A percentile compares a stretch with the other conserved stretches of the same genome.
phyloP scores from a whole-genome alignment of 306 rosid species.

The Lagenaria siceraria region DNA sequence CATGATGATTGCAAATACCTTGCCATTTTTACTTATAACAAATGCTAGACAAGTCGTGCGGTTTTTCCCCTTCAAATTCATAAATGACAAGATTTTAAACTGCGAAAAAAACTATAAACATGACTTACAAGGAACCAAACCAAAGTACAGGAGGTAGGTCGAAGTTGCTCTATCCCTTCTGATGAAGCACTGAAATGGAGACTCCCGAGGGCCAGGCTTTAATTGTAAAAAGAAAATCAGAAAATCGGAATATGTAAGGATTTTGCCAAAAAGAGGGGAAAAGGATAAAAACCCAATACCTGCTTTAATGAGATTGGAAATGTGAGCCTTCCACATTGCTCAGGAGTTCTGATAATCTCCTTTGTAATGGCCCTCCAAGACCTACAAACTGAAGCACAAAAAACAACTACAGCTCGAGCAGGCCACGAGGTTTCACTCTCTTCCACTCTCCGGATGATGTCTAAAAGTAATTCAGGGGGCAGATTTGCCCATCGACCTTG shows the following conservation, averaged over 20 bases:
- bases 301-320: slow-evolving; percentile 92
- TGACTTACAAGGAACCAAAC: slow-evolving; percentile 72
- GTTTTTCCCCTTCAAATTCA: neutral
- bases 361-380: slow-evolving; percentile 59
- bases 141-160: slow-evolving; percentile 48
- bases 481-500: slow-evolving; percentile 66
- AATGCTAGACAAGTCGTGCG: neutral
- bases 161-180: slow-evolving; percentile 70
- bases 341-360: slow-evolving; percentile 73
- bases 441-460: slow-evolving; percentile 69
- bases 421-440: slow-evolving; percentile 77
- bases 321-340: slow-evolving; percentile 71
- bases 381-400: slow-evolving; percentile 76
- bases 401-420: slow-evolving; percentile 43
- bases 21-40: neutral
- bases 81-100: neutral
- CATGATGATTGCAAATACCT: neutral
- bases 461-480: slow-evolving; percentile 67
- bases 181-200: slow-evolving; percentile 74
- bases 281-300: slow-evolving; percentile 23
- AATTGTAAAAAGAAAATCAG: slow-evolving; percentile 14
- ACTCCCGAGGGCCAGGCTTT: slow-evolving; percentile 84
- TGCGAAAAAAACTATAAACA: neutral
- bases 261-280: neutral
- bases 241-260: neutral